A percentile compares a stretch with the other conserved stretches of the same genome.
Evolutionary conservation across 2,329 filamentous ascomycete genomes (phyloP).

Genomic region (Onygena corvina): DNA sequence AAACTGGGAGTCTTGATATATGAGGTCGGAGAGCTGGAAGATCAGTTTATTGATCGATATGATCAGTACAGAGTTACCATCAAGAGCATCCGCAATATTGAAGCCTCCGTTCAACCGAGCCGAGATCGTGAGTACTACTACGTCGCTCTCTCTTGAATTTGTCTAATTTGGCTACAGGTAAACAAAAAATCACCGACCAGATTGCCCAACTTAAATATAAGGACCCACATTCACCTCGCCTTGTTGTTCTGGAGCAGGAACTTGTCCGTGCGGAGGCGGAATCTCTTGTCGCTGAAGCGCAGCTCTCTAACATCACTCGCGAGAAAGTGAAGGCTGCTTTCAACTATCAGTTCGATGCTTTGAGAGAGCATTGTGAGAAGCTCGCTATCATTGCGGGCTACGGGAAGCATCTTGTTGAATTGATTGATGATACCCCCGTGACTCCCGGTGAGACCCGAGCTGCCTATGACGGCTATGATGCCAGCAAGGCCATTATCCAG

Average conservation of each 20-base stretch:
- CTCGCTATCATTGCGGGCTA: constrained; percentile 94
- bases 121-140: constrained; percentile 62
- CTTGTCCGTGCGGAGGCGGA: constrained; percentile 96
- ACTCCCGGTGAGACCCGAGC: constrained; percentile 92
- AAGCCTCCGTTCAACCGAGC: constrained; percentile 94
- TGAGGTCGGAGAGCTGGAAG: constrained; percentile 95
- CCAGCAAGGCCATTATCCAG: constrained; percentile 96
- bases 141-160: not conserved
- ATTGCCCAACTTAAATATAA: constrained; percentile 99
- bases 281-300: constrained; percentile 94
- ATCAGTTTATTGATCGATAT: constrained; percentile 96
- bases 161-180: constrained; percentile 46
- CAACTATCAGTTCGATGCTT: constrained; percentile 93
- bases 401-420: constrained; percentile 93
- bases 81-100: constrained; percentile 98
- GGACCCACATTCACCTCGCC: constrained; percentile 94
- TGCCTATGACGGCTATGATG: constrained; percentile 95
- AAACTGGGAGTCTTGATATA: constrained; percentile 96
- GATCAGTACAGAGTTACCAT: constrained; percentile 98
- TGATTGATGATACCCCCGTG: constrained; percentile 92
- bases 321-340: constrained; percentile 99
- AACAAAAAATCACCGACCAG: constrained; percentile 98
- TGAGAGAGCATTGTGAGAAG: constrained; percentile 96
- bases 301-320: constrained; percentile 97
- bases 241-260: constrained; percentile 95